These are phyloP conservation scores for Aspergillus persii DNA, from an alignment of 2,329 filamentous ascomycete species.

Conservation along the genomic window DNA sequence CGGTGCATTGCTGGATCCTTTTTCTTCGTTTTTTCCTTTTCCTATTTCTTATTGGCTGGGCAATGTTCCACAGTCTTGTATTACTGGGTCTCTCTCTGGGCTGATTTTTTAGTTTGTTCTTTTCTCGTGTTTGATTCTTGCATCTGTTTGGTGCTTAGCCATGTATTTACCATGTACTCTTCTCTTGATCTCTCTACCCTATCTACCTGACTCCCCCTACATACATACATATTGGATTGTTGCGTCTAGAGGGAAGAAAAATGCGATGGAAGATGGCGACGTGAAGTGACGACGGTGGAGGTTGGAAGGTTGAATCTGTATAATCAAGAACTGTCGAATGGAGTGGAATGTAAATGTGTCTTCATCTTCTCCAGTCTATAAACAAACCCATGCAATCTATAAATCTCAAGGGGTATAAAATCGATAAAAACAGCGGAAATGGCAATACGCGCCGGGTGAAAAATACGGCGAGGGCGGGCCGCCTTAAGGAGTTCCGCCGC, in stretches of 20 bases:
- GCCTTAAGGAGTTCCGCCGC: neutral
- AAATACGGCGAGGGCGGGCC: neutral
- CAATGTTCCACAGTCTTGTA: slow-evolving; percentile 30
- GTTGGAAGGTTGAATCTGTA: slow-evolving; percentile 3
- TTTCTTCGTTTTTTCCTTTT: slow-evolving; percentile 9
- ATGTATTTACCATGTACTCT: slow-evolving; percentile 13
- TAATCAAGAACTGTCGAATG: slow-evolving; percentile 1
- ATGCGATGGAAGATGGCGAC: neutral
- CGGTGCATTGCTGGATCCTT: slow-evolving; percentile 1
- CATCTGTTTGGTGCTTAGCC: slow-evolving; percentile 23
- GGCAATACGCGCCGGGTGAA: neutral
- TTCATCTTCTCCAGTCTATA: neutral
- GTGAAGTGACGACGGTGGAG: neutral
- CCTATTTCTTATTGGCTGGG: slow-evolving; percentile 20
- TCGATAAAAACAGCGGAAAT: neutral
- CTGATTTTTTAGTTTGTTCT: slow-evolving; percentile 17
- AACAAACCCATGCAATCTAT: too few relatives aligned
- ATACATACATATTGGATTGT: neutral
- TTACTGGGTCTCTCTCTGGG: slow-evolving; percentile 32
- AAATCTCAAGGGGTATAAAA: too few relatives aligned
- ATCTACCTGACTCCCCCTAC: neutral
- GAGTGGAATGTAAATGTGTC: slow-evolving; percentile 3
- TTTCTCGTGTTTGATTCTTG: slow-evolving; percentile 9
- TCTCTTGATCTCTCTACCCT: slow-evolving; percentile 2
- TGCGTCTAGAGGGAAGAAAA: neutral